Evolutionary conservation across 345 rosid species (phyloP).

Genomic region (Populus davidiana): DNA sequence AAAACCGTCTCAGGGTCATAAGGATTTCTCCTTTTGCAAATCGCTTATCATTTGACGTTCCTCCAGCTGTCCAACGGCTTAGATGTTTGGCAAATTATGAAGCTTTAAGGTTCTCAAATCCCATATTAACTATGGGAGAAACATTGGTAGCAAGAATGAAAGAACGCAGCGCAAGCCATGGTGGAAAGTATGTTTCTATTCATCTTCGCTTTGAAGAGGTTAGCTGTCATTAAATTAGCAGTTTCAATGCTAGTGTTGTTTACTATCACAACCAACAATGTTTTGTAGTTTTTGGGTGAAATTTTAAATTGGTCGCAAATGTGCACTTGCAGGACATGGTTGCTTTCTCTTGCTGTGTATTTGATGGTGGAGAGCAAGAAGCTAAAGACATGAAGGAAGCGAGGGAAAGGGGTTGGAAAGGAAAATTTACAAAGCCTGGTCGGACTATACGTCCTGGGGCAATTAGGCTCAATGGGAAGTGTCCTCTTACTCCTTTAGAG

Average conservation of each 20-base stretch:
- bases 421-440: constrained; percentile 95
- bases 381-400: constrained; percentile 82
- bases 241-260: background rate
- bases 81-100: constrained; percentile 93
- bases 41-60: constrained; percentile 94
- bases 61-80: constrained; percentile 83
- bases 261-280: background rate
- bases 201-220: constrained; percentile 99
- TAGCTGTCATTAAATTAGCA: constrained; percentile 28
- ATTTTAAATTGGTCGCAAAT: constrained; percentile 12
- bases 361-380: constrained; percentile 95
- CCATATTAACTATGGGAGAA: constrained; percentile 75
- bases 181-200: constrained; percentile 83
- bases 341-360: constrained; percentile 98
- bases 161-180: constrained; percentile 71
- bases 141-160: constrained; percentile 91
- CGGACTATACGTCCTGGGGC: constrained; percentile 97
- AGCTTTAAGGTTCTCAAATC: constrained; percentile 74
- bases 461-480: constrained; percentile 90
- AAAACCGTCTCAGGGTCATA: constrained; percentile 62
- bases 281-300: background rate
- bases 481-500: constrained; percentile 98
- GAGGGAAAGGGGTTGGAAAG: constrained; percentile 97
- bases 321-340: constrained; percentile 82
- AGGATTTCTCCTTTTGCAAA: constrained; percentile 99